These are phyloP conservation scores for Lunasporangiospora selenospora DNA, from an alignment of 192 early-diverging fungal genomes.

Conservation along the genomic window DNA sequence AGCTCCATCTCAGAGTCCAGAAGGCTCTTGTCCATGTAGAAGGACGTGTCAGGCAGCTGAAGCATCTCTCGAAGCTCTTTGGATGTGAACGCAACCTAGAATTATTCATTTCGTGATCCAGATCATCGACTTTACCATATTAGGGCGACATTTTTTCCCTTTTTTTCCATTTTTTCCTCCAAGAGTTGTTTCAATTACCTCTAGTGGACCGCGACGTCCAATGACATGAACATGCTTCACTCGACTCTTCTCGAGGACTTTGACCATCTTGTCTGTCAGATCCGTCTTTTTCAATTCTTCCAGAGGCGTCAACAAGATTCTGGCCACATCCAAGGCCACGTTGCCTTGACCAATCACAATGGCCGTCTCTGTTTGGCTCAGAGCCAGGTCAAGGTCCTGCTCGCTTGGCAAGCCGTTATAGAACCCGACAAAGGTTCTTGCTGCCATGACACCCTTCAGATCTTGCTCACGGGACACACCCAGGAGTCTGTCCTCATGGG, in stretches of 20 bases:
- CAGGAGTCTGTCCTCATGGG: conserved; percentile 73
- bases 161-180: neutral
- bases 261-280: conserved; percentile 78
- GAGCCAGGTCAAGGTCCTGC: conserved; percentile 64
- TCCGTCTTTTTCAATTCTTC: conserved; percentile 85
- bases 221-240: conserved; percentile 88
- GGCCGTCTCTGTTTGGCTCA: conserved; percentile 72
- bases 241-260: conserved; percentile 64
- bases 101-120: neutral
- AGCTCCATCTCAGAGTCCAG: conserved; percentile 61
- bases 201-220: conserved; percentile 90
- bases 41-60: conserved; percentile 65
- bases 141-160: too few relatives aligned
- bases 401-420: conserved; percentile 90
- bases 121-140: neutral
- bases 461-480: conserved; percentile 72
- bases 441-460: conserved; percentile 69
- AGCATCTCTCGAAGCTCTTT: conserved; percentile 97
- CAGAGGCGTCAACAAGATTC: conserved; percentile 79
- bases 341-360: conserved; percentile 94
- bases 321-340: conserved; percentile 91
- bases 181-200: conserved; percentile 56
- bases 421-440: conserved; percentile 91
- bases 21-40: conserved; percentile 67
- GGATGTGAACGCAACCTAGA: conserved; percentile 84